Percentiles rank a stretch among this genome's conserved stretches.
These are phyloP conservation scores for Gorgonomyces haynaldii DNA, from an alignment of 192 early-diverging fungal genomes.

Conservation along the genomic window DNA sequence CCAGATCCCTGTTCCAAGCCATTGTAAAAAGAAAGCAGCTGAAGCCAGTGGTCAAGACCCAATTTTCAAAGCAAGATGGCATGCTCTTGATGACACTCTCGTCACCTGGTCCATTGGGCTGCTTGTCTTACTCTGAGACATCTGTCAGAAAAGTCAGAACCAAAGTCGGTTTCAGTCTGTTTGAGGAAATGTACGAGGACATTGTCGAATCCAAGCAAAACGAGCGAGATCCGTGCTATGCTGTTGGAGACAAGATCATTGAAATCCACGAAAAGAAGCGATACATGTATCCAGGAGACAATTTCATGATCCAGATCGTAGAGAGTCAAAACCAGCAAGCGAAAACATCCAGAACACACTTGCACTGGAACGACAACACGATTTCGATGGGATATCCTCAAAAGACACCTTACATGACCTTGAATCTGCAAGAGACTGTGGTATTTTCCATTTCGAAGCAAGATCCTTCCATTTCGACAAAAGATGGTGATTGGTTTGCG, in stretches of 20 bases:
- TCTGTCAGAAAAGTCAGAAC: constrained; percentile 20
- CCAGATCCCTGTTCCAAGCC: too few species aligned
- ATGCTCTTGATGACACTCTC: constrained; percentile 16
- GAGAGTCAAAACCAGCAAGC: too few species aligned
- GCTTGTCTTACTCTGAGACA: constrained; percentile 3
- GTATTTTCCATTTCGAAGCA: too few species aligned
- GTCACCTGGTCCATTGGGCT: constrained; percentile 19
- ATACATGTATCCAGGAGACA: constrained; percentile 3
- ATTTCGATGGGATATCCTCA: too few species aligned
- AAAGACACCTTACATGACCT: too few species aligned
- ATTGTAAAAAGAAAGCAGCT: too few species aligned
- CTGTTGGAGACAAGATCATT: neutral
- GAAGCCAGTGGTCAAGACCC: neutral
- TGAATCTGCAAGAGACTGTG: too few species aligned
- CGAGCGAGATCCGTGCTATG: neutral
- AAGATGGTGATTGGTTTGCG: too few species aligned
- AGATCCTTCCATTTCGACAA: too few species aligned
- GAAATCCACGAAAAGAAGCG: neutral
- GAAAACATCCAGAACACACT: neutral
- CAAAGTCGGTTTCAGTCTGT: constrained; percentile 32
- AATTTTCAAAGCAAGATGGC: constrained; percentile 12
- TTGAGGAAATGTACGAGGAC: constrained; percentile 21
- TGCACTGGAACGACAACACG: constrained; percentile 7
- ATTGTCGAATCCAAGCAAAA: neutral
- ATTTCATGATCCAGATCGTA: neutral